Evolutionary conservation across 2,329 filamentous ascomycete species (phyloP), one percentile per base, ranked within the genome.

Genomic region (Stagonosporopsis vannaccii): DNA sequence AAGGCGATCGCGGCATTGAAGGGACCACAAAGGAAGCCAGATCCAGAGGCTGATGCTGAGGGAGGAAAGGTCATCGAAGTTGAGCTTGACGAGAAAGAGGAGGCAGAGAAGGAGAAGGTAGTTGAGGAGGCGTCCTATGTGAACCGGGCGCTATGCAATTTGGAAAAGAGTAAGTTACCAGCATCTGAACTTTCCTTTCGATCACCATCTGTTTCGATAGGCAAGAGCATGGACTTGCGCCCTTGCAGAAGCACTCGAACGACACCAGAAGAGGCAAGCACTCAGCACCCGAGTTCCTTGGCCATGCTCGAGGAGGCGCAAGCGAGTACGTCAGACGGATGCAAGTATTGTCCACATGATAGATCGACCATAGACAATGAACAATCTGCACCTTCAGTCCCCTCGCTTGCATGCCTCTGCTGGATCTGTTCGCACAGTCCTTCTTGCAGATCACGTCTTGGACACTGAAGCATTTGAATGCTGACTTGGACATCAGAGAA

Each of bases 141-240:
- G 60, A 99, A 99, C 77, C 87, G 95, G 58, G 93, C 94, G 0
- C 87, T 96, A 25, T 96, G 92, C 78, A 90, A 98, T 75, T 82
- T 99, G 59, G 89, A 92, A 75, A 83, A 97, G 63, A 85, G 87
- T 87, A 82, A 62, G 80, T 75, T 22, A 28, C 37, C 37, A 39
- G 25, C 7, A 11, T 30, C 17, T 35, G 41, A n/a, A 35, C 23
- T 44, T 20, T 35, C 23, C 12, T n/a, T 46, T 47, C 43, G 12
- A 42, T 25, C 20, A 19, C 35, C 20, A 4, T 23, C 12, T 23
- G 26, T 12, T 20, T 22, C 28, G 8, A 45, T 23, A 20, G 13
- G 28, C 35, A 36, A 22, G 36, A 40, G 41, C 33, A 28, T 33
- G n/a, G 33, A 45, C 3, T 20, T 6, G 17, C 11, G 12, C 19